Conservation (phyloP, 352 stramenopile species). For the Globisporangium megalacanthum region DNA sequence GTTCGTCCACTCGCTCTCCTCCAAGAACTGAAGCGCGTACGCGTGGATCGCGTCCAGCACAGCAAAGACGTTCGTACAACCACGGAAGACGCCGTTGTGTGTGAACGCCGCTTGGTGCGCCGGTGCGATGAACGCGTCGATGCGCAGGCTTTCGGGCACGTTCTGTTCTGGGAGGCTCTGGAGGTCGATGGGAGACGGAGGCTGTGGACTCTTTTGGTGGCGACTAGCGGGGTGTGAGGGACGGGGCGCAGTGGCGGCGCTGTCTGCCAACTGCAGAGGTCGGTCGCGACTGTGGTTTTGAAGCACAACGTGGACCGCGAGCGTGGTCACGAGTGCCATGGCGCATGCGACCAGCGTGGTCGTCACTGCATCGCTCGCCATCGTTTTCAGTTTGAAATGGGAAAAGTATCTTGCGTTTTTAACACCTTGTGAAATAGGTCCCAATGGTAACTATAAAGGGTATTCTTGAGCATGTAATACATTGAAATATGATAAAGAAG, state of each 20-base stretch:
- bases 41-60: conserved; percentile 57
- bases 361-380: conserved; percentile 8
- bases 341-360: conserved; percentile 40
- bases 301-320: conserved; percentile 18
- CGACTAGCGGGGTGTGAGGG: background rate
- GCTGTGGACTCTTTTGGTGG: background rate
- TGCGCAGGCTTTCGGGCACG: conserved; percentile 34
- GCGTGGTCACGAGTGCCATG: conserved; percentile 30
- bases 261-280: background rate
- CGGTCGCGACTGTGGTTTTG: background rate
- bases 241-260: too few relatives aligned
- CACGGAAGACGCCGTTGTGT: conserved; percentile 46
- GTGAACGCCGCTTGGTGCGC: conserved; percentile 42
- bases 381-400: background rate
- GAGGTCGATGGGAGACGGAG: conserved; percentile 22
- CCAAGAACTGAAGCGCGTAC: conserved; percentile 52
- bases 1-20: conserved; percentile 28
- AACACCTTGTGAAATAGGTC: background rate
- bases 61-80: conserved; percentile 49
- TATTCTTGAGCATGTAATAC: conserved; percentile 1
- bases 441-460: conserved; percentile 2
- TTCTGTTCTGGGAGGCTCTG: conserved; percentile 14
- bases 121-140: conserved; percentile 42
- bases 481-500: background rate
- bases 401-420: background rate